Percentiles rank a stretch among this genome's conserved stretches.
These are phyloP conservation scores for Myxozyma nipponensis DNA, from an alignment of 805 yeast species.

Conservation along the genomic window DNA sequence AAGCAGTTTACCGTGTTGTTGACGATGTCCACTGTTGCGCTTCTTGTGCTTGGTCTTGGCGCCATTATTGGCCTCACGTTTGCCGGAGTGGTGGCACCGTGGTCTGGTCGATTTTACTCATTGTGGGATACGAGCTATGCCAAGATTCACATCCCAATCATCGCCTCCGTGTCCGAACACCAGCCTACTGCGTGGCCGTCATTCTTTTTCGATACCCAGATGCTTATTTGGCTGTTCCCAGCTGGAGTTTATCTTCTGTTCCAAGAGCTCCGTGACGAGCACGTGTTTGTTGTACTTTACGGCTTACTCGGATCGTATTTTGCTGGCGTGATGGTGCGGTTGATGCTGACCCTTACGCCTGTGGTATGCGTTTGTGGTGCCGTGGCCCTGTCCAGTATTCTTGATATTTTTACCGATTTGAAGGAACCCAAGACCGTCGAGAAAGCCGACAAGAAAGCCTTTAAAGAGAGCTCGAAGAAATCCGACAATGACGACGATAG, in stretches of 20 bases:
- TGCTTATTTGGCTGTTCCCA: constrained; percentile 97
- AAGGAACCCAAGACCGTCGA: constrained; percentile 35
- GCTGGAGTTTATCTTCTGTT: constrained; percentile 90
- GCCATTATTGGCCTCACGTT: constrained; percentile 79
- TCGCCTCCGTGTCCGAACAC: constrained; percentile 98
- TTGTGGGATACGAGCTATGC: constrained; percentile 98
- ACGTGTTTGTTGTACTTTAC: constrained; percentile 86
- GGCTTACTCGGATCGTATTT: constrained; percentile 92
- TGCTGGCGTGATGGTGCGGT: constrained; percentile 98
- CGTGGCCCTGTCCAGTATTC: constrained; percentile 75
- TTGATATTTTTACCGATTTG: constrained; percentile 70
- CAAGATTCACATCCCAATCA: constrained; percentile 95
- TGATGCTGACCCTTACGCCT: constrained; percentile 95
- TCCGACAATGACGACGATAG: constrained; percentile 2
- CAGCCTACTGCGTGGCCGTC: constrained; percentile 99
- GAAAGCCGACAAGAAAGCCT: not conserved
- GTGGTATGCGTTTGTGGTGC: constrained; percentile 92
- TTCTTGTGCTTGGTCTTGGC: constrained; percentile 59
- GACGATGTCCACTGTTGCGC: constrained; percentile 44
- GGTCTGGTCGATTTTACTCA: constrained; percentile 99
- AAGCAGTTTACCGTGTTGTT: constrained; percentile 69
- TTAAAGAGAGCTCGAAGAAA: not conserved
- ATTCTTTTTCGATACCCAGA: constrained; percentile 87
- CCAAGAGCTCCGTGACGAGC: constrained; percentile 87
- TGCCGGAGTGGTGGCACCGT: constrained; percentile 93